Conservation (phyloP, 768 basidiomycete genomes). For the Hypholoma fasciculare region DNA sequence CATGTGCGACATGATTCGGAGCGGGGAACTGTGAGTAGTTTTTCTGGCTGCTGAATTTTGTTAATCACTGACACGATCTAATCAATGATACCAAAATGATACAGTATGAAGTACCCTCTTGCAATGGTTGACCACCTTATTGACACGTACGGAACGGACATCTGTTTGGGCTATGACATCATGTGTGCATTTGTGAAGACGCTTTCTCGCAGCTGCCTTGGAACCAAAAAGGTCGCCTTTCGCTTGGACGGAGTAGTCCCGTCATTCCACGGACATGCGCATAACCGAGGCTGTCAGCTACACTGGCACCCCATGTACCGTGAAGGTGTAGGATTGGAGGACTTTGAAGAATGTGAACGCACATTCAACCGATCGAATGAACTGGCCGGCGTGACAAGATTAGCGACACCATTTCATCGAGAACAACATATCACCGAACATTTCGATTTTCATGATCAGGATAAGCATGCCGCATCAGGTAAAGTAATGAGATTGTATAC, state of each 20-base stretch:
- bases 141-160: slow-evolving; percentile 9
- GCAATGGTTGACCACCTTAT: slow-evolving; percentile 15
- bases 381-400: slow-evolving; percentile 16
- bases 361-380: slow-evolving; percentile 26
- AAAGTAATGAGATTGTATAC: too few species aligned
- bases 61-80: too few species aligned
- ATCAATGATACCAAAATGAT: too few species aligned
- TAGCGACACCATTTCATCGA: slow-evolving; percentile 2
- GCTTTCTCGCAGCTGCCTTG: slow-evolving; percentile 17
- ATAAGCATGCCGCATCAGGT: slow-evolving; percentile 10
- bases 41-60: too few species aligned
- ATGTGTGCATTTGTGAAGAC: slow-evolving; percentile 26
- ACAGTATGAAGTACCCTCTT: slow-evolving; percentile 28
- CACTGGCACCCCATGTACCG: slow-evolving; percentile 19
- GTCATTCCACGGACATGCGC: slow-evolving; percentile 26
- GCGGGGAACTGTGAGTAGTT: slow-evolving; percentile 23
- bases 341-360: slow-evolving; percentile 28
- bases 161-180: slow-evolving; percentile 27
- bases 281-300: slow-evolving; percentile 26
- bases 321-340: slow-evolving; percentile 28
- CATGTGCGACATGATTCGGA: slow-evolving; percentile 27
- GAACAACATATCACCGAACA: slow-evolving; percentile 10
- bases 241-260: slow-evolving; percentile 13
- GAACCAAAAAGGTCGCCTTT: slow-evolving; percentile 1
- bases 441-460: slow-evolving; percentile 4